These are phyloP conservation scores for Gossypium mustelinum DNA, from an alignment of 345 rosid species.

Conservation along the genomic window DNA sequence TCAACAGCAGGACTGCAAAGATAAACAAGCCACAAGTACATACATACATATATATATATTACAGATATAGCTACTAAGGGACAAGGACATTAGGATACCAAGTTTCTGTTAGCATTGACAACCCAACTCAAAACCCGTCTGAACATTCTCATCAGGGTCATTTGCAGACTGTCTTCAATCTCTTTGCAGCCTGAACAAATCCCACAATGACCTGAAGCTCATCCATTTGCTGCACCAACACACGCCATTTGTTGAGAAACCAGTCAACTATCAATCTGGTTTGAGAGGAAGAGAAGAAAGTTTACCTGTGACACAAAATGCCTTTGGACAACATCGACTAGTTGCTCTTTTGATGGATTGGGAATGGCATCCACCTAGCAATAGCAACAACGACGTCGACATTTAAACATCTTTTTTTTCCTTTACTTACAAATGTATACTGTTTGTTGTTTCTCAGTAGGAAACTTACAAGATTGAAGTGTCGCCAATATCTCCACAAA, in stretches of 20 bases:
- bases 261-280: neutral
- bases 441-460: neutral
- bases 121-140: conserved; percentile 3
- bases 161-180: conserved; percentile 66
- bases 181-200: conserved; percentile 89
- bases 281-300: neutral
- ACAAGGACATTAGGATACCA: conserved; percentile 19
- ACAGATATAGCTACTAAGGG: conserved; percentile 29
- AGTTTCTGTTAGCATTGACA: conserved; percentile 30
- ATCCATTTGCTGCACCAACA: conserved; percentile 70
- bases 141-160: conserved; percentile 8
- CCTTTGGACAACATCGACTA: conserved; percentile 76
- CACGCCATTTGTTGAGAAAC: neutral
- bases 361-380: conserved; percentile 72
- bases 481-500: conserved; percentile 80
- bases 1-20: neutral
- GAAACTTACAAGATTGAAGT: conserved; percentile 81
- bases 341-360: conserved; percentile 83
- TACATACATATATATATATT: conserved; percentile 17
- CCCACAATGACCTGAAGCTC: conserved; percentile 96
- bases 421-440: neutral
- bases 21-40: conserved; percentile 30
- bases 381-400: neutral
- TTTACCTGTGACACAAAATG: conserved; percentile 94
- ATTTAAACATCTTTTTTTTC: neutral